Evolutionary conservation across 1,139 yeast species (phyloP), one percentile per base, ranked within the genome.

Genomic region (Lodderomyces parapsilosis): DNA sequence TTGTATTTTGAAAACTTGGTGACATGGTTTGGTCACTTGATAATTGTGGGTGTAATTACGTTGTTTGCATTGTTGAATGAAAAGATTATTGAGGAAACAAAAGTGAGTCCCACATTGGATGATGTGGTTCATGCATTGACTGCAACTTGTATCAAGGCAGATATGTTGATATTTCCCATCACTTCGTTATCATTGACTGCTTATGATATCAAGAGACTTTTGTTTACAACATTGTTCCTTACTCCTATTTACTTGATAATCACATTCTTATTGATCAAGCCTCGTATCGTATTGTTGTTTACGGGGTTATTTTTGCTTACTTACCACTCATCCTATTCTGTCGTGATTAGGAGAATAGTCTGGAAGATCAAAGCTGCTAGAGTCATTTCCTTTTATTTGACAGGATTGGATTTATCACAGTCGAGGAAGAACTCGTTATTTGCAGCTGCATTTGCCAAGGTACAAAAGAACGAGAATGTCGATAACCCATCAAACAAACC

Each of bases 111-210:
- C 4, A 87, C 96, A 0, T 69, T 93, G 49, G 98, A 93, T 60
- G 94, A 89, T 49, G 87, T 90, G 41, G 84, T 91, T n/a, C 89
- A 83, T 49, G 78, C 87, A 8, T 75, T 93, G 58, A 81, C 93
- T 3, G 76, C 85, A 31, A 83, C 90, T 1, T 81, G 90, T 43
- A 74, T 84, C 42, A 82, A 91, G 56, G 81, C 88, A 17, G 95
- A 89, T 55, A 67, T 89, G 60, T 71, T 91, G 43, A 68, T 90
- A 43, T 76, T 82, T 36, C 98, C 99, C 13, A 70, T 91, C 40
- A 82, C 93, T 1, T 70, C 83, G 11, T 68, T 87, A 49, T 78
- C 83, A 11, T 67, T 90, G 51, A 82, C 90, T 2, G 78, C 87
- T 0, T 80, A 86, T 53, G 97, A 91, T 57, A 78, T 90, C 51